phyloP scores from a whole-genome alignment of 345 rosid species.

The Balakata baccata region DNA sequence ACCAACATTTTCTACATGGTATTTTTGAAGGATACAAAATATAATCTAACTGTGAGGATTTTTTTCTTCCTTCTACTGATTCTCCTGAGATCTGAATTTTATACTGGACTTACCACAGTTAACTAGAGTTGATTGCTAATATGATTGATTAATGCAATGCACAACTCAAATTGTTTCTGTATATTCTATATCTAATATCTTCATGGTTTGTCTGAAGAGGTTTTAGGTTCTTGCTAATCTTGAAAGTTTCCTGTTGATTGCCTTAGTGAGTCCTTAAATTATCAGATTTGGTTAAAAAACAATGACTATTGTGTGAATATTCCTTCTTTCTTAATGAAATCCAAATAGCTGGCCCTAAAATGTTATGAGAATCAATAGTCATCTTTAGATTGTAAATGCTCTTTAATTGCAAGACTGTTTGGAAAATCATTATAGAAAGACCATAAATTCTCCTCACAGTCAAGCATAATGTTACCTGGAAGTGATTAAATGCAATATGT shows the following conservation, averaged over 20 bases:
- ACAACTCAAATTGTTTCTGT: neutral
- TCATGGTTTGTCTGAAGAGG: neutral
- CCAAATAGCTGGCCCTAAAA: neutral
- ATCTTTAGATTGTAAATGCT: neutral
- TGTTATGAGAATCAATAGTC: neutral
- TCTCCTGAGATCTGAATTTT: neutral
- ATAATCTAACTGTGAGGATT: neutral
- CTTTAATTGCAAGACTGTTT: neutral
- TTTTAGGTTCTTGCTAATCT: neutral
- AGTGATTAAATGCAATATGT: neutral
- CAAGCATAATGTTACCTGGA: neutral
- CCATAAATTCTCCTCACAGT: neutral
- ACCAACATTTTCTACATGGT: neutral
- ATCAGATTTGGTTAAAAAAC: neutral
- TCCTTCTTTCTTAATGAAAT: slow-evolving; percentile 2
- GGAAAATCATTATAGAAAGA: neutral
- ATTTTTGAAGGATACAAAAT: neutral
- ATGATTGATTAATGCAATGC: neutral
- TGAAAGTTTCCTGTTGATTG: too few species aligned
- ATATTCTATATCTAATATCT: neutral
- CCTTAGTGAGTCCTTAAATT: neutral
- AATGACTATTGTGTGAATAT: neutral
- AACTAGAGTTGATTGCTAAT: neutral
- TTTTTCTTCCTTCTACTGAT: neutral
- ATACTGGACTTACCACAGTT: neutral